Evolutionary conservation across 129 eudicot genomes (phyloP), one percentile per base, ranked within the genome.

Genomic region (Calendula officinalis): DNA sequence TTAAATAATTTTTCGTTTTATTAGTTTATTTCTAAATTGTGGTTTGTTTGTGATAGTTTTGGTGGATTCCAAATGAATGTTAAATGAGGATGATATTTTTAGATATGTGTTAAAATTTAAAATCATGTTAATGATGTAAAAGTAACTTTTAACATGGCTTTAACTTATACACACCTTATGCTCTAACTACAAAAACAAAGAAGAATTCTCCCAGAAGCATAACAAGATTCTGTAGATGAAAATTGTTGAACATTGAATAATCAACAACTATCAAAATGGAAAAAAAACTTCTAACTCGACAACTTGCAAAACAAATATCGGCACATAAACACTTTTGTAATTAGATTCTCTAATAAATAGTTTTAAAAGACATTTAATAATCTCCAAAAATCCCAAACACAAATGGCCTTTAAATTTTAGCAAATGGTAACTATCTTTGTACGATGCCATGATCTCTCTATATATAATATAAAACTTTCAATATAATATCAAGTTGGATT

Each of bases 401-500:
- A 54, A 27, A 8, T 32, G 60, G 60, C 12, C 39, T 32, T 27
- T 30, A 5, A 27, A 16, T 17, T 42, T 60, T 39, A 44, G 27
- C 7, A 30, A 11, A 62, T 2, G 4, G 54, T 8, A 47, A 63
- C 56, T 32, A 63, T 63, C 56, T 30, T 62, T 32, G 53, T 45
- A 22, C 30, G 30, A 22, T 30, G 43, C 42, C 32, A 30, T 17
- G 51, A 39, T 59, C 34, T 59, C 8, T 13, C 13, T 43, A 39
- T 7, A 54, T 45, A 44, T 44, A 62, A n/a, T 62, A 45, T 62
- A 40, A 45, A 45, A 46, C 0, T 13, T 44, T 62, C 7, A 22
- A 33, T 62, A 40, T 11, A 10, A 14, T n/a, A 60, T 60, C 14
- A 60, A 60, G 34, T 46, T 46, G 68, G 56, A 44, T 63, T 48